Conservation (phyloP, 148 eudicot species). For the Salicornia ramosissima region DNA sequence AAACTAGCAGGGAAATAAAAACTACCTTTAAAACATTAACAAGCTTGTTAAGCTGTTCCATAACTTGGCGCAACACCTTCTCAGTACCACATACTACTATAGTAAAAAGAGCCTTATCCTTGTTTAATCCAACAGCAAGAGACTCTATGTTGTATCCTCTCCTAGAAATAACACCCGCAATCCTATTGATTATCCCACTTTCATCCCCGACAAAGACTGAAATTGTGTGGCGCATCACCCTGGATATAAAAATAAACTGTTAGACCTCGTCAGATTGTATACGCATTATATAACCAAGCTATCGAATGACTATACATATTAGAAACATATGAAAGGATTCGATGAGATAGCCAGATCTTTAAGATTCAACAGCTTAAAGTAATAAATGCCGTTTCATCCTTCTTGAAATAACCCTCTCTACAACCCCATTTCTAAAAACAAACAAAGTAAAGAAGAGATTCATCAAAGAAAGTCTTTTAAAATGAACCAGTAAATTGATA, state of each 20-base stretch:
- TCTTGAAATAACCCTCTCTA: neutral
- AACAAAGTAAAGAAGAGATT: neutral
- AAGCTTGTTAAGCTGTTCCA: conserved; percentile 85
- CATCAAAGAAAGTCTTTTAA: neutral
- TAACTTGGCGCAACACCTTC: conserved; percentile 66
- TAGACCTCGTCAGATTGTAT: neutral
- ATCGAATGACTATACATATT: neutral
- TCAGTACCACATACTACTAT: conserved; percentile 93
- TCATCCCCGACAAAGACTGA: conserved; percentile 97
- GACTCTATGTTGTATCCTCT: conserved; percentile 94
- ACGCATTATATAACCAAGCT: neutral
- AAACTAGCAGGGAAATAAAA: conserved; percentile 23
- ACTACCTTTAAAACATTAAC: conserved; percentile 81
- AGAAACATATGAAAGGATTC: neutral
- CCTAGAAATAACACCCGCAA: conserved; percentile 90
- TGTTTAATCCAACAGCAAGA: conserved; percentile 93
- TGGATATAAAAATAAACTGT: conserved; percentile 18
- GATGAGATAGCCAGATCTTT: neutral
- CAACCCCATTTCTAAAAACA: conserved; percentile 28
- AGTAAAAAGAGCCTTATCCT: conserved; percentile 89
- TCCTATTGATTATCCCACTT: conserved; percentile 92
- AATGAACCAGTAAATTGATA: neutral
- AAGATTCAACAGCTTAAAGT: neutral
- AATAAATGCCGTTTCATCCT: neutral
- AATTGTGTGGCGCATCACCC: conserved; percentile 71